Base-by-base conservation (phyloP, 495 filamentous ascomycete genomes). In the Parathielavia hyrcaniae region DNA sequence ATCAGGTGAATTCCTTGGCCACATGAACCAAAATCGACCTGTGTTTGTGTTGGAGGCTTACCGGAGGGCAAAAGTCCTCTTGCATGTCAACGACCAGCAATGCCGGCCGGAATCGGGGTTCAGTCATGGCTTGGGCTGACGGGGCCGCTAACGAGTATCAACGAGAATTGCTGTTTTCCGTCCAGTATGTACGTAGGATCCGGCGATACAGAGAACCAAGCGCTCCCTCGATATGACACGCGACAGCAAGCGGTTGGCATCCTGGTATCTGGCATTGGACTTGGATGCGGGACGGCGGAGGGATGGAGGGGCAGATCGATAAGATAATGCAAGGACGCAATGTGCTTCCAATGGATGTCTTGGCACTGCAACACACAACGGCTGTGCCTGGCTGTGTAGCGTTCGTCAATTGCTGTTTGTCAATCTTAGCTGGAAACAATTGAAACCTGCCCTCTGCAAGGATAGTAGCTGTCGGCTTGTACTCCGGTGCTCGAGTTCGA, bases 11-110 rank as follows among this genome's bases (percentile, higher is more conserved):
- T 17, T n/a, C 14, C 7, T 6, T 1, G 1, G 41, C 1, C 17
- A 11, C 20, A 19, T 10, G 11, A 9, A 0, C 17, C 12, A 23
- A 26, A n/a, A 51, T 23, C n/a, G 49, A 19, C 1, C 4, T 22
- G 17, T 45, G 19, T 45, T n/a, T 36, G 23, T 13, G 43, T 43
- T n/a, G 17, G 20, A 23, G 46, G 75, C 83, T 69, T 70, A 93
- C 89, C 23, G 92, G 92, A 58, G 88, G 89, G 72, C 90, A 96
- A 73, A 98, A 98, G 76, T 97, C 93, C 71, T 96, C 89, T 74
- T 98, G 93, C 73, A 96, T 78, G 69, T 97, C 91, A 20, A 97
- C 85, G 9, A 96, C 79, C 38, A 97, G 67, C 46, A 79, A 62
- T 17, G 76, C 75, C 12, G 76, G 73, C 50, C 60, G 64, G 44